A percentile compares a stretch with the other conserved stretches of the same genome.
phyloP scores from a whole-genome alignment of 148 eudicot genomes.

The Beta vulgaris region DNA sequence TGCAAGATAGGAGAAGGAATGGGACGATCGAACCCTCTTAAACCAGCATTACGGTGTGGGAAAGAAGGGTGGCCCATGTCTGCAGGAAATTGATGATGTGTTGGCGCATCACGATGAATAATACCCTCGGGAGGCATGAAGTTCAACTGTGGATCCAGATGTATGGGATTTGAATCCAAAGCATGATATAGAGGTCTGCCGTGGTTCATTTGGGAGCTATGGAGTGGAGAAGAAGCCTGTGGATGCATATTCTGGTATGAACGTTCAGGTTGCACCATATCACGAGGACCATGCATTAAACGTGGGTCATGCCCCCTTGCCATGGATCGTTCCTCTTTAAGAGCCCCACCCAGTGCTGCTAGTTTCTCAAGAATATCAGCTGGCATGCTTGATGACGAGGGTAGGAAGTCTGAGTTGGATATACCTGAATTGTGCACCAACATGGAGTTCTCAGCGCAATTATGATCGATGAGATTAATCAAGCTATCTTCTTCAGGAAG shows the following conservation, averaged over 20 bases:
- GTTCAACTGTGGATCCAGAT: slow-evolving; percentile 57
- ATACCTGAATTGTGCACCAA: slow-evolving; percentile 28
- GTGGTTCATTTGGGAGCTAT: slow-evolving; percentile 50
- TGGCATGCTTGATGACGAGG: slow-evolving; percentile 38
- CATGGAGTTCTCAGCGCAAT: slow-evolving; percentile 31
- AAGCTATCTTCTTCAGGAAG: slow-evolving; percentile 71
- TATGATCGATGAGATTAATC: slow-evolving; percentile 45
- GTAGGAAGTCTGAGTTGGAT: slow-evolving; percentile 26
- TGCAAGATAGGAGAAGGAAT: slow-evolving; percentile 52
- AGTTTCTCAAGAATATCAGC: slow-evolving; percentile 54
- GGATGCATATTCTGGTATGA: slow-evolving; percentile 48
- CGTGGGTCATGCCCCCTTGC: slow-evolving; percentile 39
- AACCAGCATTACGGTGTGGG: slow-evolving; percentile 50
- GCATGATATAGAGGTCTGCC: slow-evolving; percentile 52
- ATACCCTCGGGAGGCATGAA: slow-evolving; percentile 57
- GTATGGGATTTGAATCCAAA: slow-evolving; percentile 52
- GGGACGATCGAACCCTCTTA: slow-evolving; percentile 53
- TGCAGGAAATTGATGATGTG: slow-evolving; percentile 54
- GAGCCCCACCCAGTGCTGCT: slow-evolving; percentile 45
- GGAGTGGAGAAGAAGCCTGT: slow-evolving; percentile 49
- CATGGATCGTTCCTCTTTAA: slow-evolving; percentile 40
- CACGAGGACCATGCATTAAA: slow-evolving; percentile 45
- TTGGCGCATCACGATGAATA: slow-evolving; percentile 41
- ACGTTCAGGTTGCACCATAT: slow-evolving; percentile 46
- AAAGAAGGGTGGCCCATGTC: slow-evolving; percentile 54